A percentile compares a stretch with the other conserved stretches of the same genome.
Conservation (phyloP, 441 rosid genomes). For the Adansonia madagascariensis region DNA sequence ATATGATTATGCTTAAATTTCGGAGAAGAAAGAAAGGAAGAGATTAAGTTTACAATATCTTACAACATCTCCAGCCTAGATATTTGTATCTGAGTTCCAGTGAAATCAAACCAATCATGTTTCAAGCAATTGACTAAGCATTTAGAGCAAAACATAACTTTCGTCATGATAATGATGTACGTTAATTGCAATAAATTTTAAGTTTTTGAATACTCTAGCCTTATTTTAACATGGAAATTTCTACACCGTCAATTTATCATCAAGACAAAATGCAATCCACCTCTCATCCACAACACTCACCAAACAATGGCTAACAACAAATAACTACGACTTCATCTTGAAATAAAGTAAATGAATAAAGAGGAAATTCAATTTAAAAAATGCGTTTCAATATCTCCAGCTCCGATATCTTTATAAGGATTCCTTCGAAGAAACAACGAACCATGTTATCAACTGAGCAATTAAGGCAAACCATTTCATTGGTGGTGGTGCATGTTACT, state of each 20-base stretch:
- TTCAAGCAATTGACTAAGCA: neutral
- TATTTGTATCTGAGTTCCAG: conserved; percentile 3
- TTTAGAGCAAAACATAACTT: neutral
- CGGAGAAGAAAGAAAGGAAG: neutral
- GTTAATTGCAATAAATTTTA: neutral
- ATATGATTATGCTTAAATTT: neutral
- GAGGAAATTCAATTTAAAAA: neutral
- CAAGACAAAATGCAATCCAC: neutral
- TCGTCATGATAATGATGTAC: neutral
- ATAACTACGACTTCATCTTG: neutral
- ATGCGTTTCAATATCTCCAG: neutral
- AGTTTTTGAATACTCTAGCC: neutral
- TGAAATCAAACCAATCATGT: neutral
- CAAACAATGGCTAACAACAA: neutral
- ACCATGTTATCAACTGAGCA: neutral
- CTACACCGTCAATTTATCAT: neutral
- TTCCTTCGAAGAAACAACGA: neutral
- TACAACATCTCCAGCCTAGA: neutral
- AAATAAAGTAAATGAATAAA: conserved; percentile 4
- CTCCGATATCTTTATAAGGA: neutral
- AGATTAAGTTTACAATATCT: neutral
- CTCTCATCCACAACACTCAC: neutral
- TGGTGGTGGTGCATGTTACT: neutral
- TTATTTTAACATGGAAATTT: neutral
- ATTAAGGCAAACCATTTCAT: neutral